phyloP scores from a whole-genome alignment of 164 flowering plant genomes.

The Vitis amurensis region DNA sequence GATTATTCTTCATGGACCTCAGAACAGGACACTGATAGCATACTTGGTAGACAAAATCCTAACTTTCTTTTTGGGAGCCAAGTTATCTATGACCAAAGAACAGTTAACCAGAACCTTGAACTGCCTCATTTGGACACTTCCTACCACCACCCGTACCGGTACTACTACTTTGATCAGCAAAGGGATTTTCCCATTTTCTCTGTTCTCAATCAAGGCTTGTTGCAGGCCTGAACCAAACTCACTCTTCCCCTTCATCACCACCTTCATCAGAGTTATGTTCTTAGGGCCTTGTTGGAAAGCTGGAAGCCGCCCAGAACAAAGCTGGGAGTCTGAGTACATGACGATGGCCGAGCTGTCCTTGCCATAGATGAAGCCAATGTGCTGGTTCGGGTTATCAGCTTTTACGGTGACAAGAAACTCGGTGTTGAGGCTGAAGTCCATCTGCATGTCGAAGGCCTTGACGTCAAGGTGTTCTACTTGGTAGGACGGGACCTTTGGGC shows the following conservation, averaged over 20 bases:
- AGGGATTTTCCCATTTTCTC: constrained; percentile 41
- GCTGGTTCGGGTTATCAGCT: constrained; percentile 58
- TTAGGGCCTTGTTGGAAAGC: constrained; percentile 46
- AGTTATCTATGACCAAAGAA: constrained; percentile 49
- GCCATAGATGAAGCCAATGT: constrained; percentile 48
- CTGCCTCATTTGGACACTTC: constrained; percentile 22
- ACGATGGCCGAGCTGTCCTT: constrained; percentile 34
- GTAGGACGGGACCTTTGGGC: constrained; percentile 54
- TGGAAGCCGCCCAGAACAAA: constrained; percentile 57
- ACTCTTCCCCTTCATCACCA: constrained; percentile 46
- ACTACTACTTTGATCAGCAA: constrained; percentile 41
- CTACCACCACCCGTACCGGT: constrained; percentile 48
- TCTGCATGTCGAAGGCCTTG: constrained; percentile 32
- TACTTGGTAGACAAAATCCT: constrained; percentile 38
- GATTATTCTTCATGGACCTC: neutral
- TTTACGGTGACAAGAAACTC: constrained; percentile 38
- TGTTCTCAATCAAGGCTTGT: constrained; percentile 33
- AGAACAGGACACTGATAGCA: neutral
- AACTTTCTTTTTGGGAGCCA: constrained; percentile 44
- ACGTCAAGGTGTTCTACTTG: constrained; percentile 33
- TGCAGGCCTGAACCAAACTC: constrained; percentile 60
- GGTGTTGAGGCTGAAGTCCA: constrained; percentile 43
- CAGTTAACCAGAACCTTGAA: constrained; percentile 41
- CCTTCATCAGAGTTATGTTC: constrained; percentile 38
- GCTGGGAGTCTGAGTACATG: constrained; percentile 22